Conservation (phyloP, 176 grass and related monocot species). For the Avena atlantica region DNA sequence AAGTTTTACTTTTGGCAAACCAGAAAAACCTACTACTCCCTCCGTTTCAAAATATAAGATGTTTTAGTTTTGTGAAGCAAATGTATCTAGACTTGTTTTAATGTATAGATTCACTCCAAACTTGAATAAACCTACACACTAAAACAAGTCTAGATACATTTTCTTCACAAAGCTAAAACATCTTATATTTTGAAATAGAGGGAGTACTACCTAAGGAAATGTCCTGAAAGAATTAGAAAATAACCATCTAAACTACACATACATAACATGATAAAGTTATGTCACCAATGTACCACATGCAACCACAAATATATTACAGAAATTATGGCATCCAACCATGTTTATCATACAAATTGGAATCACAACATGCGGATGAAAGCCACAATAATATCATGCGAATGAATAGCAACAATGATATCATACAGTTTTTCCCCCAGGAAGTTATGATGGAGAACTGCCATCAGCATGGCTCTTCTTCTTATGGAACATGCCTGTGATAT, state of each 20-base stretch:
- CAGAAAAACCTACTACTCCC: no score
- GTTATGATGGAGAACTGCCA: conserved; percentile 59
- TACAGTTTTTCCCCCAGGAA: conserved; percentile 63
- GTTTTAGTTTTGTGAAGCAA: no score
- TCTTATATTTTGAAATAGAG: no score
- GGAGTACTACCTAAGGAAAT: no score
- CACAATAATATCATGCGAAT: conserved; percentile 10
- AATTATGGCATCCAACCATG: conserved; percentile 32
- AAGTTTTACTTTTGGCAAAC: no score
- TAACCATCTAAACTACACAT: not conserved
- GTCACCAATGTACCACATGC: conserved; percentile 34
- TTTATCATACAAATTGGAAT: conserved; percentile 34
- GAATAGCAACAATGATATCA: conserved; percentile 44
- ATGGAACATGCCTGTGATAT: conserved; percentile 73
- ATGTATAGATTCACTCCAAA: no score
- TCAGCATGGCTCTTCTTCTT: conserved; percentile 72
- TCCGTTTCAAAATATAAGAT: no score
- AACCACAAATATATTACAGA: conserved; percentile 44
- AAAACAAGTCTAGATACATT: no score
- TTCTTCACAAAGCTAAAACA: no score
- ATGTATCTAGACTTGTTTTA: no score
- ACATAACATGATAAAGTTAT: conserved; percentile 15
- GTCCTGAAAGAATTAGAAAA: not conserved
- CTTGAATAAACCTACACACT: no score
- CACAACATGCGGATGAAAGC: conserved; percentile 26